Evolutionary conservation across 163 green algal genomes (phyloP).

Genomic region (Trebouxia gelatinosa): DNA sequence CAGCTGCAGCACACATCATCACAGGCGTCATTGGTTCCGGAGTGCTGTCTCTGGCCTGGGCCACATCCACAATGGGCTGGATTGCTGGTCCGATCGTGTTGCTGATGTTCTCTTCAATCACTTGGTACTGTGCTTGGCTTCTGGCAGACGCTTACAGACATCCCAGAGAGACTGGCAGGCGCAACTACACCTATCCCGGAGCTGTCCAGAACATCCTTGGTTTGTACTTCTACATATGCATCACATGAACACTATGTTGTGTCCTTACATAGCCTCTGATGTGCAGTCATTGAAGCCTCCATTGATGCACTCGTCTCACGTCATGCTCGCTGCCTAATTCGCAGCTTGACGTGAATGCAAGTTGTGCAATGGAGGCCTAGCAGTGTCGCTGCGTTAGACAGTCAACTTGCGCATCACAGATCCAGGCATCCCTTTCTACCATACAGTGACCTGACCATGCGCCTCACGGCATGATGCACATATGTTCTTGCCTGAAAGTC

Average conservation of each 20-base stretch:
- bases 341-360: too few relatives aligned
- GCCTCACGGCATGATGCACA: too few relatives aligned
- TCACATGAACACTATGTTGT: slow-evolving; percentile 47
- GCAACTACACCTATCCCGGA: slow-evolving; percentile 47
- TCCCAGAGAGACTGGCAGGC: slow-evolving; percentile 31
- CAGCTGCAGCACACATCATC: slow-evolving; percentile 37
- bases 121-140: slow-evolving; percentile 43
- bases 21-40: slow-evolving; percentile 41
- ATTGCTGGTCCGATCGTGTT: slow-evolving; percentile 37
- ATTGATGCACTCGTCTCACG: too few relatives aligned
- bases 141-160: slow-evolving; percentile 44
- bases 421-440: too few relatives aligned
- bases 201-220: slow-evolving; percentile 36
- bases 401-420: too few relatives aligned
- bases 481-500: too few relatives aligned
- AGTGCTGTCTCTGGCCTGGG: slow-evolving; percentile 38
- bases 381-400: too few relatives aligned
- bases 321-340: too few relatives aligned
- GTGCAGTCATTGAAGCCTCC: too few relatives aligned
- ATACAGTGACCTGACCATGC: too few relatives aligned
- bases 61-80: slow-evolving; percentile 36
- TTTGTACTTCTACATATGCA: slow-evolving; percentile 12
- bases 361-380: too few relatives aligned
- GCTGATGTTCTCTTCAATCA: slow-evolving; percentile 51
- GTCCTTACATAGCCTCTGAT: slow-evolving; percentile 40